Conservation (phyloP, 2,329 filamentous ascomycete genomes). For the Neofusicoccum ribis region DNA sequence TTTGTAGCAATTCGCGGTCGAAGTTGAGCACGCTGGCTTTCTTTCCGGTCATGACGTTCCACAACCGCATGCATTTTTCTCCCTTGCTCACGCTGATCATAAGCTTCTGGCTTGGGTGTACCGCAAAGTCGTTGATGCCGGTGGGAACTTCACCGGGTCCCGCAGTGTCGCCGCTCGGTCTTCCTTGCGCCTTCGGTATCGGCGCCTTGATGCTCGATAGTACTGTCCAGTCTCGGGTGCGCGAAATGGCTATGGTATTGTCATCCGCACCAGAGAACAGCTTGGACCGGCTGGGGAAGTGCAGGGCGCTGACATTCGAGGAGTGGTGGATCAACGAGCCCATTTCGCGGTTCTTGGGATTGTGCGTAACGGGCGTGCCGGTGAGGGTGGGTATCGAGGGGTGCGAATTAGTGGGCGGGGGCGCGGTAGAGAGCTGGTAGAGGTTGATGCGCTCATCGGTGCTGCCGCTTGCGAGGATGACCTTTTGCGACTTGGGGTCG, state of each 20-base stretch:
- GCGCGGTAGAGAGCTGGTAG: constrained; percentile 72
- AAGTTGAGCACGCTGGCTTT: constrained; percentile 94
- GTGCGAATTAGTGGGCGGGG: constrained; percentile 57
- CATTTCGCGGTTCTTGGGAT: constrained; percentile 82
- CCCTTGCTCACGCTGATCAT: constrained; percentile 92
- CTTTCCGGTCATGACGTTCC: constrained; percentile 95
- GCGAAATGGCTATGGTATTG: constrained; percentile 83
- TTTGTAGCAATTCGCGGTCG: constrained; percentile 67
- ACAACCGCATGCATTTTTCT: constrained; percentile 87
- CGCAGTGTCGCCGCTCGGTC: constrained; percentile 88
- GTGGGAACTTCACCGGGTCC: constrained; percentile 75
- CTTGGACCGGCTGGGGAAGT: constrained; percentile 84
- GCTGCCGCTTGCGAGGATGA: constrained; percentile 86
- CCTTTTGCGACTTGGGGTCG: constrained; percentile 68
- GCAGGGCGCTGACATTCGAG: constrained; percentile 74
- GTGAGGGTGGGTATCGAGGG: constrained; percentile 66
- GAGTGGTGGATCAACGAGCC: constrained; percentile 85
- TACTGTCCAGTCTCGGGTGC: constrained; percentile 85
- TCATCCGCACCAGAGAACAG: constrained; percentile 87
- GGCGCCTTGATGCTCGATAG: constrained; percentile 88
- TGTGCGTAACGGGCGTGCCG: constrained; percentile 75
- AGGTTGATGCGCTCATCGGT: constrained; percentile 95
- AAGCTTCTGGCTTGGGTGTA: constrained; percentile 94
- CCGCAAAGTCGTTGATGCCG: constrained; percentile 93
- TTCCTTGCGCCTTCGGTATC: constrained; percentile 73